Conservation (phyloP, 306 rosid genomes). For the Fagus crenata region DNA sequence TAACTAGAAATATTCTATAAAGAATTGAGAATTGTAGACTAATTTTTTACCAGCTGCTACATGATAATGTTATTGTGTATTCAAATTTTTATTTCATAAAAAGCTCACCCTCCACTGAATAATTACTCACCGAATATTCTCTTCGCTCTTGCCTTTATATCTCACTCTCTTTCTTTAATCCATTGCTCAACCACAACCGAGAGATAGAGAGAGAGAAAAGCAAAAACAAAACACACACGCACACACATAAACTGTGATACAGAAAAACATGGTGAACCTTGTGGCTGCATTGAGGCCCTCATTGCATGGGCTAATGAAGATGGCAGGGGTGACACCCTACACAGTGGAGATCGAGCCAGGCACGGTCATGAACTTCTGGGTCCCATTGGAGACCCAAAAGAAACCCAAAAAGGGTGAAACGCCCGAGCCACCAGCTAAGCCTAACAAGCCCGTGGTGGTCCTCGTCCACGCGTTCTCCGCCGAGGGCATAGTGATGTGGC, state of each 20-base stretch:
- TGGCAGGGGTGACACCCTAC: conserved; percentile 76
- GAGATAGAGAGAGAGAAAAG: background rate
- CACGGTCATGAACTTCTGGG: conserved; percentile 78
- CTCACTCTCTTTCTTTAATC: background rate
- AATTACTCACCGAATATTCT: conserved; percentile 33
- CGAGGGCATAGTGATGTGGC: conserved; percentile 87
- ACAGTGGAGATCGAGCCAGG: conserved; percentile 74
- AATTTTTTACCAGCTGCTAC: background rate
- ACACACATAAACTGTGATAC: background rate
- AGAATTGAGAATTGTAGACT: too few species aligned
- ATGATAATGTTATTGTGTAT: background rate
- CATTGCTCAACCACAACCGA: background rate
- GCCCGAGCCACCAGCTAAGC: conserved; percentile 25
- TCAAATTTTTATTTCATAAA: background rate
- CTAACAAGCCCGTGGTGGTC: conserved; percentile 67
- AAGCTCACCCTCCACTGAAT: too few species aligned
- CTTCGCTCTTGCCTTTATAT: conserved; percentile 5
- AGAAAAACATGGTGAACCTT: conserved; percentile 62
- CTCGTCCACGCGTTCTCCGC: conserved; percentile 75
- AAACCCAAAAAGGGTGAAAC: conserved; percentile 39
- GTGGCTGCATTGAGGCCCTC: conserved; percentile 67
- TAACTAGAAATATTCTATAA: too few species aligned
- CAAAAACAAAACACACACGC: background rate
- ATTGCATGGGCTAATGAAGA: conserved; percentile 66
- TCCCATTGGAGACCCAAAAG: conserved; percentile 53